These are phyloP conservation scores for Rhodofomes roseus DNA, from an alignment of 1,284 basidiomycete genomes.

Conservation along the genomic window DNA sequence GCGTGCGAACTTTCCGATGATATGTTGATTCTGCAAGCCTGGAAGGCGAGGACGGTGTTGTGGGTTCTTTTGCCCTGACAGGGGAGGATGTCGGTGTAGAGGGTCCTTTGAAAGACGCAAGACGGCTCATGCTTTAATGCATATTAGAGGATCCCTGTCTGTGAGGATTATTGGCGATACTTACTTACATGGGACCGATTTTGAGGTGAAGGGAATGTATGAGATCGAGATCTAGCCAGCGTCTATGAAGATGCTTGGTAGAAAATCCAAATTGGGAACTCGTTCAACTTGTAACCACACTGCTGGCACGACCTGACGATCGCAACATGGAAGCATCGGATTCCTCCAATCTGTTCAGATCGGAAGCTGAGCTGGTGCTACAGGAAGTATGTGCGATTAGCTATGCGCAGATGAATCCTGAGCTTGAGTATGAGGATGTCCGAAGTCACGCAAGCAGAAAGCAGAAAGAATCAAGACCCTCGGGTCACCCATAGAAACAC, in stretches of 20 bases:
- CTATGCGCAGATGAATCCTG: background rate
- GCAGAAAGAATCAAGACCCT: conserved; percentile 66
- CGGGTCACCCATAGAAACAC: conserved; percentile 74
- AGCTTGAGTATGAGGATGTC: background rate
- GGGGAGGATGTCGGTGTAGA: conserved; percentile 71
- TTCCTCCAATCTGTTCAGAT: conserved; percentile 42
- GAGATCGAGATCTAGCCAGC: background rate
- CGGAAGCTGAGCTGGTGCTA: conserved; percentile 72
- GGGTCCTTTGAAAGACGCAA: conserved; percentile 73
- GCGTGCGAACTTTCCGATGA: conserved; percentile 64
- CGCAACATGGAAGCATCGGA: conserved; percentile 15
- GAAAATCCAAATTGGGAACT: background rate
- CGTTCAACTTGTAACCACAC: background rate
- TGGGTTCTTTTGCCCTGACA: conserved; percentile 38
- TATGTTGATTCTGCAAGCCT: conserved; percentile 59
- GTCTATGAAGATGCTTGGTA: background rate
- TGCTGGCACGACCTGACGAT: background rate
- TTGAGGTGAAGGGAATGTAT: background rate
- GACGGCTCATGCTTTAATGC: conserved; percentile 36
- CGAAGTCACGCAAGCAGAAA: conserved; percentile 67
- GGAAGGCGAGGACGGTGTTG: conserved; percentile 50
- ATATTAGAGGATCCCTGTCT: background rate
- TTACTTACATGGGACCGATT: too few species aligned
- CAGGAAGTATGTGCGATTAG: conserved; percentile 47
- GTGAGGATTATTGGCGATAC: too few species aligned